Conservation (phyloP, 1,284 basidiomycete species). For the Austroboletus niveus region DNA sequence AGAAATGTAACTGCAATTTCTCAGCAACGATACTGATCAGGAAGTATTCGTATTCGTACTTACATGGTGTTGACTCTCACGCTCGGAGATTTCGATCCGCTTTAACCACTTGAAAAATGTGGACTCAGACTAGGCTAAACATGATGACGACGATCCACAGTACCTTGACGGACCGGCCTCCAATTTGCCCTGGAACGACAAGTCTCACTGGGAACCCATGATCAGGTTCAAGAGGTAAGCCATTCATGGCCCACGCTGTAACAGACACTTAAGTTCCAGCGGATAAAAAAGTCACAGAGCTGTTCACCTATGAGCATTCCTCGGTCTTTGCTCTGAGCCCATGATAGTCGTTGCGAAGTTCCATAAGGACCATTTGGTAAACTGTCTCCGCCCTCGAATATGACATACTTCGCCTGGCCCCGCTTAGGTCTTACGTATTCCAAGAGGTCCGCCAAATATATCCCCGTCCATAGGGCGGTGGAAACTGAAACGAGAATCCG, state of each 20-base stretch:
- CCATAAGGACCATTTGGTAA: constrained; percentile 70
- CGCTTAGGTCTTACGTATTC: constrained; percentile 46
- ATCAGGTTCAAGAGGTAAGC: constrained; percentile 56
- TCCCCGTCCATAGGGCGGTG: constrained; percentile 67
- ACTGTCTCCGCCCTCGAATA: constrained; percentile 63
- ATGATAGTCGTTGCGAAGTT: constrained; percentile 51
- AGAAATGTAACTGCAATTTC: constrained; percentile 31
- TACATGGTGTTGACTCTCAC: constrained; percentile 56
- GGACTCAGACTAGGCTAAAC: neutral
- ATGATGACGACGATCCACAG: constrained; percentile 4
- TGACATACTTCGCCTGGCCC: constrained; percentile 46
- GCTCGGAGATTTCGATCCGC: constrained; percentile 53
- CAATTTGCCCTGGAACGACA: constrained; percentile 66
- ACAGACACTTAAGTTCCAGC: neutral
- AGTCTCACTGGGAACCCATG: constrained; percentile 66
- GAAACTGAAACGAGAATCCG: constrained; percentile 33
- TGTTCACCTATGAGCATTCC: constrained; percentile 52
- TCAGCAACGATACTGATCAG: neutral
- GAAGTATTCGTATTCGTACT: constrained; percentile 12
- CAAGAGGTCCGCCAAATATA: constrained; percentile 60
- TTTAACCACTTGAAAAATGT: constrained; percentile 52
- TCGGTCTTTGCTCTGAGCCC: constrained; percentile 47
- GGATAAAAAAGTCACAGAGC: neutral
- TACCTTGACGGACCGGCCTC: constrained; percentile 51
- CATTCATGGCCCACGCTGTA: constrained; percentile 62